Evolutionary conservation across 1,139 yeast species (phyloP), one percentile per base, ranked within the genome.

Genomic region (Diutina pseudorugosa): DNA sequence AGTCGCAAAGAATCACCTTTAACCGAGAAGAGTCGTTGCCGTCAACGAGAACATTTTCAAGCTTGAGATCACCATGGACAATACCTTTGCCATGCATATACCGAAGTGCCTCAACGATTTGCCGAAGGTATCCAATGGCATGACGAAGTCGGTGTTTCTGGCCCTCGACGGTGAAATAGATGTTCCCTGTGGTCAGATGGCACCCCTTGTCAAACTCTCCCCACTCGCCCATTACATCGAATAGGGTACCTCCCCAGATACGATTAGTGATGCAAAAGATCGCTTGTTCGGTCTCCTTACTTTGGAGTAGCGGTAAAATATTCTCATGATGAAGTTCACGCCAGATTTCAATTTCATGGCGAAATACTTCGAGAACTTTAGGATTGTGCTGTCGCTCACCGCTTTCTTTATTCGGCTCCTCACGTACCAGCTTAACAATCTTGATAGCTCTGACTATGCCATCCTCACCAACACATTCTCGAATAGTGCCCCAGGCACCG

Each of bases 401-500:
- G 4, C 42, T 4, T 6, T 47, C 50, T 33, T 33, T 21, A 25
- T 33, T n/a, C 21, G 55, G 52, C 51, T 56, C 30, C 33, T 75
- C 75, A 51, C 74, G 72, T 20, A 77, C 70, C 30, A 74, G 71
- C 55, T 79, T 77, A 36, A 90, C 90, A 49, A 90, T 82, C 64
- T 90, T 90, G 60, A 89, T 82, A 0, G 96, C 97, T 57, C 77
- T 75, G 0, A 75, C 67, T 6, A 69, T 67, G 1, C 82, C 82
- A 51, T 68, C 66, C 18, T 40, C 20, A 36, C 64, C 69, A 49
- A 61, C 62, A 57, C 94, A 88, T 63, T 86, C 94, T 55, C 95
- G 71, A n/a, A 91, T 85, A 40, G 85, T 79, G 3, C 96, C 95
- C 85, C 94, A 90, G 0, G 96, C 95, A 9, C 98, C 98, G 62